phyloP scores from a whole-genome alignment of 1,284 basidiomycete genomes.

The Quambalaria eucalypti region DNA sequence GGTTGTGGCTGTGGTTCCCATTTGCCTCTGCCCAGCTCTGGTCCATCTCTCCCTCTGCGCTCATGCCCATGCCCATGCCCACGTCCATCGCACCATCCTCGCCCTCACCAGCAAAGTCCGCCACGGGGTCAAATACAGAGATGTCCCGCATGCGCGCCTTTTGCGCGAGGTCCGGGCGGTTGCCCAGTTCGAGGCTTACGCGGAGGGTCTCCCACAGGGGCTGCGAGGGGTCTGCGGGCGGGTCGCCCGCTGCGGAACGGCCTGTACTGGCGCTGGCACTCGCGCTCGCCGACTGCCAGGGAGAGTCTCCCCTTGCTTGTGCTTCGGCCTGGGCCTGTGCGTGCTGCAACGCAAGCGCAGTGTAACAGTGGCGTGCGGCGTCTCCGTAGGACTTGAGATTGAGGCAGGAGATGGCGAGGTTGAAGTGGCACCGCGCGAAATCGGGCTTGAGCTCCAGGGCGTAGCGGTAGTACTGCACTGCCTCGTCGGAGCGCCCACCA shows the following conservation, averaged over 20 bases:
- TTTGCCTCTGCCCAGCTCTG: too few species aligned
- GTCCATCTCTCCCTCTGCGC: background rate
- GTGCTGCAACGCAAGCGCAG: slow-evolving; percentile 38
- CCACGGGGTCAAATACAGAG: slow-evolving; percentile 5
- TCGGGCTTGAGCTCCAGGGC: slow-evolving; percentile 83
- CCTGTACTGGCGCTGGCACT: background rate
- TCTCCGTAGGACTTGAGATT: slow-evolving; percentile 44
- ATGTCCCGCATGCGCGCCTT: slow-evolving; percentile 22
- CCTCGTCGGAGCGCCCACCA: slow-evolving; percentile 65
- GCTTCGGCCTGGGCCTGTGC: slow-evolving; percentile 15
- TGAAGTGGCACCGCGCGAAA: slow-evolving; percentile 63
- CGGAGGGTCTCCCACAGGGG: slow-evolving; percentile 43
- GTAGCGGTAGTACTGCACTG: slow-evolving; percentile 77
- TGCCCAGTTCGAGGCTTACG: slow-evolving; percentile 38
- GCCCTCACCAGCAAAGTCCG: background rate
- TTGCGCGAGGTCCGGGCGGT: slow-evolving; percentile 33
- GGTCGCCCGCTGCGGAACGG: background rate
- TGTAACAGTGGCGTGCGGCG: slow-evolving; percentile 42
- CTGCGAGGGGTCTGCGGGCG: slow-evolving; percentile 15
- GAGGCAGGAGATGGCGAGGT: slow-evolving; percentile 38
- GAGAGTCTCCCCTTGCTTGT: slow-evolving; percentile 9
- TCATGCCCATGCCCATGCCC: background rate
- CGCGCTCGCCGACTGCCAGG: background rate
- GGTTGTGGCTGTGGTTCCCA: too few species aligned
- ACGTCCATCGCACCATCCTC: background rate